Base-by-base conservation (phyloP, 2,329 filamentous ascomycete species). In the Leptographium lundbergii region DNA sequence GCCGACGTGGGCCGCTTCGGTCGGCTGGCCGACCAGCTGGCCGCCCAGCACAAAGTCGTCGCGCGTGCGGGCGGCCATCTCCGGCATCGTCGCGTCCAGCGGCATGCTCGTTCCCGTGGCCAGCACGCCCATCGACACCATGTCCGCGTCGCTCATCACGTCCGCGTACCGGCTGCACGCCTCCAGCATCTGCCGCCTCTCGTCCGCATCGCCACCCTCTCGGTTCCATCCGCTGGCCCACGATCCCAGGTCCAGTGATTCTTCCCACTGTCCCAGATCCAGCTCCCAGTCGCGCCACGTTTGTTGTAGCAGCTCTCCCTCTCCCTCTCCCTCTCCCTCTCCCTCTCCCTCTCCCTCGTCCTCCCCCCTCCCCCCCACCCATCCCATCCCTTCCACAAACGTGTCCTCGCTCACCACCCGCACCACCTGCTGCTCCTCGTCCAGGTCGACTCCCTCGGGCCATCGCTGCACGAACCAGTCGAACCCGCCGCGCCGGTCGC, bases 401-500 rank as follows among this genome's bases (percentile, higher is more conserved):
- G 91, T 95, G 57, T 82, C 81, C 67, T 89, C 77, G 69, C 94
- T 99, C 57, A 92, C 77, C 13, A 96, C 88, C 27, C 91, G 84
- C 50, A 92, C 76, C 11, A 79, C 80, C 58, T 88, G 78, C 2
- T 87, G 86, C 52, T 85, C 70, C 57, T 81, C 75, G 65, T 92
- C 85, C 3, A 85, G 67, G 66, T 92, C 88, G 27, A 77, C 77
- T 0, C 88, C 88, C 52, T 79, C 81, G 10, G 89, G 88, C 84
- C 86, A 92, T 59, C 86, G 80, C 54, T 86, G 82, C 65, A 87
- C 85, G 66, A 95, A 89, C 92, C 95, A 99, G 66, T 92, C 88
- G 52, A 95, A 81, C 0, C 94, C 92, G 24, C 88, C 88, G 65
- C 88, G 88, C n/a, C 83, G 78, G 68, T 96, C 94, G 6, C 94